Percentiles rank a stretch among this genome's conserved stretches.
phyloP scores from a whole-genome alignment of 176 grass and related monocot genomes.

The Poa annua region DNA sequence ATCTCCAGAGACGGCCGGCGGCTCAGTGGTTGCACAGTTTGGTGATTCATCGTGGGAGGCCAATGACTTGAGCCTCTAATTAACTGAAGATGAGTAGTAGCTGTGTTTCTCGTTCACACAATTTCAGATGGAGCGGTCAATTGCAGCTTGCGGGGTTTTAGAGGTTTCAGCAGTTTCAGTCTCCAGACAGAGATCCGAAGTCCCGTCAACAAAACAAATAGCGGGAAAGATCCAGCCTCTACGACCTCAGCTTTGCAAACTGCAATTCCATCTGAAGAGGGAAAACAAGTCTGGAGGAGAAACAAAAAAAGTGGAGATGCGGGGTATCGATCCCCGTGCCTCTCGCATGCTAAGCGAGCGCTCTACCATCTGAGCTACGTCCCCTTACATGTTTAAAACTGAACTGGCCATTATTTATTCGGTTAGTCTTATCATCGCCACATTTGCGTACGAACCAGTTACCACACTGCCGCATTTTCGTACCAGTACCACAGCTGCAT shows the following conservation, averaged over 20 bases:
- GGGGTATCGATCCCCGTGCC: conserved; percentile 88
- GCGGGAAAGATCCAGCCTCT: no score
- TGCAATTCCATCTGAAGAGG: not conserved
- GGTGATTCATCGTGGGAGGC: no score
- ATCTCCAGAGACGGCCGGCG: no score
- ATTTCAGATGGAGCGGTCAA: not conserved
- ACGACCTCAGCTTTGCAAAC: not conserved
- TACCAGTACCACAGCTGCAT: not conserved
- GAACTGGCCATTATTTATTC: no score
- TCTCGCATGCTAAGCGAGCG: conserved; percentile 97
- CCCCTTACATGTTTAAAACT: not conserved
- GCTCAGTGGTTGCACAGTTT: no score
- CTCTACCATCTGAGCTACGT: conserved; percentile 99
- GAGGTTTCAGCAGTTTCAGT: no score
- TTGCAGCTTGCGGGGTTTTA: no score
- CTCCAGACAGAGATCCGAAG: no score
- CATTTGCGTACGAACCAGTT: not conserved
- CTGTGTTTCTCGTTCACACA: not conserved
- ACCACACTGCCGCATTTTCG: not conserved
- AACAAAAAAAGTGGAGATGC: conserved; percentile 53
- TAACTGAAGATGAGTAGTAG: not conserved
- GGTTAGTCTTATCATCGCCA: not conserved
- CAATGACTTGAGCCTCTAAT: no score
- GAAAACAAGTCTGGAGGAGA: not conserved
- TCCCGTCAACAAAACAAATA: no score